These are phyloP conservation scores for Tolypocladium pustulatum DNA, from an alignment of 2,329 filamentous ascomycete genomes.

Conservation along the genomic window DNA sequence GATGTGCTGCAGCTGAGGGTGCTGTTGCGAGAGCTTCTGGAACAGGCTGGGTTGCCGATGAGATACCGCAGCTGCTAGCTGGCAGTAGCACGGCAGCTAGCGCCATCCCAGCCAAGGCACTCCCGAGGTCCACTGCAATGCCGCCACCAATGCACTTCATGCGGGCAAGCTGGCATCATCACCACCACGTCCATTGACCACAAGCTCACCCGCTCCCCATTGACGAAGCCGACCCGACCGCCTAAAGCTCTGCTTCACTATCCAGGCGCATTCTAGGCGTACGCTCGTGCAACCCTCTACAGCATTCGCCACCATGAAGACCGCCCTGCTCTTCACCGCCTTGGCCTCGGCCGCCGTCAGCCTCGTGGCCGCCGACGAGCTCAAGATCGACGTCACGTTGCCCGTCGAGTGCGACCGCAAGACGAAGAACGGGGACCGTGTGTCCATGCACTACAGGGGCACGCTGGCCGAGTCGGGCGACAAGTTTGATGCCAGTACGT, in stretches of 20 bases:
- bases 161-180: background rate
- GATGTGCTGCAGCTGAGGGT: background rate
- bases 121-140: background rate
- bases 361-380: slow-evolving; percentile 44
- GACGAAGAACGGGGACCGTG: slow-evolving; percentile 63
- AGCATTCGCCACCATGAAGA: slow-evolving; percentile 34
- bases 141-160: background rate
- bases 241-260: background rate
- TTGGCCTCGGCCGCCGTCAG: slow-evolving; percentile 40
- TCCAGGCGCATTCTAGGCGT: background rate
- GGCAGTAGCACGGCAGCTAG: background rate
- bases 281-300: background rate
- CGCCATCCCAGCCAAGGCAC: background rate
- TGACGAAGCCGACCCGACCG: background rate
- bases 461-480: slow-evolving; percentile 63
- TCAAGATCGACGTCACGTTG: slow-evolving; percentile 69
- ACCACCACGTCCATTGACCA: background rate
- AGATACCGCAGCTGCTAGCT: background rate
- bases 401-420: slow-evolving; percentile 71
- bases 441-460: slow-evolving; percentile 82
- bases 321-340: slow-evolving; percentile 35
- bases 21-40: background rate
- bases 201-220: background rate
- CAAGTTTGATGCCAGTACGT: slow-evolving; percentile 68
- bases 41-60: background rate